A percentile compares a stretch with the other conserved stretches of the same genome.
phyloP scores from a whole-genome alignment of 176 grass and related monocot species.

The Poa annua region DNA sequence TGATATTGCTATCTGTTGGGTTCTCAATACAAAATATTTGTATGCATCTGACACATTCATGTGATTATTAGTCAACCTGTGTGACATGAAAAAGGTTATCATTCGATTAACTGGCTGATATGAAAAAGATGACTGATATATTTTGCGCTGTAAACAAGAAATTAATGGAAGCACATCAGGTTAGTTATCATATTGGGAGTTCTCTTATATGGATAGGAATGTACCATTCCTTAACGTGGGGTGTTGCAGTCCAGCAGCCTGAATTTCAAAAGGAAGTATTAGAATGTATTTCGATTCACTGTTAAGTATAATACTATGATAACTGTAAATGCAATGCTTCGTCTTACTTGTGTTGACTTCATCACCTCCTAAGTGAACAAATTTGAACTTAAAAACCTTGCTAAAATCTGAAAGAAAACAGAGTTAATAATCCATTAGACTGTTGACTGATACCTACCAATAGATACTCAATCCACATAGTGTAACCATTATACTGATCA shows the following conservation, averaged over 20 bases:
- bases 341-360: constrained; percentile 91
- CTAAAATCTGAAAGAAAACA: constrained; percentile 85
- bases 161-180: constrained; percentile 33
- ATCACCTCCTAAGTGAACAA: constrained; percentile 91
- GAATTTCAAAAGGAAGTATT: constrained; percentile 47
- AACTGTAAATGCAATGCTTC: constrained; percentile 32
- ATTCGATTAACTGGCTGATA: constrained; percentile 31
- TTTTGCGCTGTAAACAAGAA: constrained; percentile 11
- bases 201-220: constrained; percentile 40
- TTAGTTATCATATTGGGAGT: constrained; percentile 37
- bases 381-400: constrained; percentile 95
- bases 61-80: constrained; percentile 71
- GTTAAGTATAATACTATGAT: constrained; percentile 6
- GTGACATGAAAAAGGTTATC: constrained; percentile 32
- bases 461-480: constrained; percentile 1
- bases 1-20: constrained; percentile 88
- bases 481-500: constrained; percentile 12
- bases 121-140: constrained; percentile 15
- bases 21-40: constrained; percentile 82
- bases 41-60: constrained; percentile 81
- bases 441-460: constrained; percentile 9
- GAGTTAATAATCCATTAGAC: constrained; percentile 11
- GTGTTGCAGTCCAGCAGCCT: constrained; percentile 77
- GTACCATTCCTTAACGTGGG: constrained; percentile 73
- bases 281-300: constrained; percentile 28